These are phyloP conservation scores for Sphaerobolus stellatus DNA, from an alignment of 1,284 basidiomycete genomes.

Conservation along the genomic window DNA sequence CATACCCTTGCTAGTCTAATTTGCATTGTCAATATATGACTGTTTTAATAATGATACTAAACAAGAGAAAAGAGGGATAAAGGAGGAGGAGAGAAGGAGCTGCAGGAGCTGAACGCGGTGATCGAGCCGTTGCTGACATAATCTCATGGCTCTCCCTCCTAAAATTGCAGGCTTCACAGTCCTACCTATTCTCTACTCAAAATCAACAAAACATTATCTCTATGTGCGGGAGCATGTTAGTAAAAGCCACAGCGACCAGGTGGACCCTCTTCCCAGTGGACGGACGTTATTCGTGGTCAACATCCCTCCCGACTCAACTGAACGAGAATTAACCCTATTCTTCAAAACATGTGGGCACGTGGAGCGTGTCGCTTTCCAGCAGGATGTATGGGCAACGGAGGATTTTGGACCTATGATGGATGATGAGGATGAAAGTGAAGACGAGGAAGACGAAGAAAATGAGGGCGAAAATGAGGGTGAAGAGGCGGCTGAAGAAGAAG, in stretches of 20 bases:
- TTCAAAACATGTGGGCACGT: conserved; percentile 76
- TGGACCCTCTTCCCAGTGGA: conserved; percentile 49
- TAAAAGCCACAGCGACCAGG: background rate
- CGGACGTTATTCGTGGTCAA: conserved; percentile 86
- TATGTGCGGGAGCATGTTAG: conserved; percentile 56
- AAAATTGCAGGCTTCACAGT: conserved; percentile 55
- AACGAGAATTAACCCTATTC: conserved; percentile 68
- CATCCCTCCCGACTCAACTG: conserved; percentile 80
- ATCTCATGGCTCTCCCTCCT: too few relatives aligned
- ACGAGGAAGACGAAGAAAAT: conserved; percentile 38
- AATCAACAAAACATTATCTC: conserved; percentile 56
- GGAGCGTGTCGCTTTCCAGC: conserved; percentile 69
- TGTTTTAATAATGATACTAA: too few relatives aligned
- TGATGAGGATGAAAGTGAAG: conserved; percentile 26
- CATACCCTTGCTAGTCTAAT: too few relatives aligned
- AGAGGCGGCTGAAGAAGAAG: conserved; percentile 22
- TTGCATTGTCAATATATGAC: too few relatives aligned
- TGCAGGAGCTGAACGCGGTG: too few relatives aligned
- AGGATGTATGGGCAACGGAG: conserved; percentile 30
- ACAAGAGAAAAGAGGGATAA: too few relatives aligned
- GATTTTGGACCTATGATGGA: conserved; percentile 17
- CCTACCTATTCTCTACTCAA: conserved; percentile 55
- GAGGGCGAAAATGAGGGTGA: conserved; percentile 40
- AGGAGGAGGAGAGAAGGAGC: too few relatives aligned
- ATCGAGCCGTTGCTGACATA: too few relatives aligned